Evolutionary conservation across 371 early-diverging fungal genomes (phyloP).

Genomic region (Rhizopus sp.): DNA sequence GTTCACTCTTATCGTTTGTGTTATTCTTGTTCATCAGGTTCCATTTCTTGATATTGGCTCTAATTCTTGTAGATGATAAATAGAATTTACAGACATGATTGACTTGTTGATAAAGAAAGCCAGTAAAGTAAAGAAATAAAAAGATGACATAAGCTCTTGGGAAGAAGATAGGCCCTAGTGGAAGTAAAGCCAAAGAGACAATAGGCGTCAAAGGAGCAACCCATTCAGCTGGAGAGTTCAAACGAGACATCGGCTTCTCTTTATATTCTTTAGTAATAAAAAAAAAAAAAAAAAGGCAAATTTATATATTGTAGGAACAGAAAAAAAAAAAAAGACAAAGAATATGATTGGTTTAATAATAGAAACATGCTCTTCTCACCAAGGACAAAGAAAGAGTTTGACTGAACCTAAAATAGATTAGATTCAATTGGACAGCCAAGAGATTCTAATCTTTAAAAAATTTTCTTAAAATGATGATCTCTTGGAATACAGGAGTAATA

Average conservation of each 20-base stretch:
- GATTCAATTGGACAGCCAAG: too few relatives aligned
- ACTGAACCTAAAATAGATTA: neutral
- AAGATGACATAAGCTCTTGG: slow-evolving; percentile 42
- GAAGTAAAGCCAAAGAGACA: slow-evolving; percentile 39
- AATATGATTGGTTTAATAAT: neutral
- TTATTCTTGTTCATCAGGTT: slow-evolving; percentile 17
- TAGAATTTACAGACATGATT: slow-evolving; percentile 52
- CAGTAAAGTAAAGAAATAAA: slow-evolving; percentile 42
- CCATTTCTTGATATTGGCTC: slow-evolving; percentile 34
- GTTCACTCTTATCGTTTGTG: slow-evolving; percentile 11
- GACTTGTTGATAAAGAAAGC: slow-evolving; percentile 48
- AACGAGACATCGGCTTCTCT: slow-evolving; percentile 15
- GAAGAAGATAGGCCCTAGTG: slow-evolving; percentile 47
- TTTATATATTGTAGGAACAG: slow-evolving; percentile 3
- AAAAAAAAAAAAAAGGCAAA: slow-evolving; percentile 8
- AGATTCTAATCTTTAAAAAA: too few relatives aligned
- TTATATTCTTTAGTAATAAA: slow-evolving; percentile 3
- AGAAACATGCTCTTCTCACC: neutral
- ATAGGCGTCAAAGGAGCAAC: slow-evolving; percentile 50
- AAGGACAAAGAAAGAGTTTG: neutral
- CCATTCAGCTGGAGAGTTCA: slow-evolving; percentile 49
- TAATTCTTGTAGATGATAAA: slow-evolving; percentile 35
- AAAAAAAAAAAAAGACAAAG: slow-evolving; percentile 2
- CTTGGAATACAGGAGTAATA: neutral
- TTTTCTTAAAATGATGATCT: too few relatives aligned